Base-by-base conservation (phyloP, 2,329 filamentous ascomycete species). In the Aspergillus pseudoviridinutans region DNA sequence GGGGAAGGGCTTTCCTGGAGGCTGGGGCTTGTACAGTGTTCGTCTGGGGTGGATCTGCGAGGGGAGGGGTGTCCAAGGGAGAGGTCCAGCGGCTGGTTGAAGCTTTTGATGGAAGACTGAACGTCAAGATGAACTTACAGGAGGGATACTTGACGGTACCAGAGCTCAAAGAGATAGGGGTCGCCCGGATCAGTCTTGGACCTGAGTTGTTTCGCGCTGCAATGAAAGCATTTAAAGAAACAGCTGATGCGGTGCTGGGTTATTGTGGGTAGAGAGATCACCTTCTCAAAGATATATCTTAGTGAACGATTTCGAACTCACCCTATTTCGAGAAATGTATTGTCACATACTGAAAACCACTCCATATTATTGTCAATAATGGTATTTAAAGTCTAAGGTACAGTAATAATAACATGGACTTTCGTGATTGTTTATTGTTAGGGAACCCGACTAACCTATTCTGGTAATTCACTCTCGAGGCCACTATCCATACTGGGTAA, bases 11-110 rank as follows among this genome's bases (percentile, higher is more conserved):
- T n/a, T 87, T 82, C 65, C 71, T 87, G 3, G 78, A 75, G 0
- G 83, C 83, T 2, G 85, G 84, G 0, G 85, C 84, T 0, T 81
- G 78, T 12, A 85, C 81, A 0, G 77, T 84, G 0, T 87, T 86
- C 71, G 82, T 85, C 53, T 87, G 83, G 83, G 84, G 84, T 14
- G 82, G 77, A 1, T 64, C 72, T 0, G 70, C 70, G 38, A 67
- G 76, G 14, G 70, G 82, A 44, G 71, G 73, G 0, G 65, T 84
- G 12, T 72, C 73, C 12, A 74, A 68, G 12, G 75, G 73, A 0
- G 82, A 84, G 67, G 76, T 84, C 2, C 67, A 74, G 65, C 68
- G 64, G 46, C 64, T 85, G 61, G 80, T 80, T 1, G 67, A 72
- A 53, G 80, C 76, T 49, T 76, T 86, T 49, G 76, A 74, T 3